Evolutionary conservation across 2,329 filamentous ascomycete genomes (phyloP).

Genomic region (Epicoccum nigrum): DNA sequence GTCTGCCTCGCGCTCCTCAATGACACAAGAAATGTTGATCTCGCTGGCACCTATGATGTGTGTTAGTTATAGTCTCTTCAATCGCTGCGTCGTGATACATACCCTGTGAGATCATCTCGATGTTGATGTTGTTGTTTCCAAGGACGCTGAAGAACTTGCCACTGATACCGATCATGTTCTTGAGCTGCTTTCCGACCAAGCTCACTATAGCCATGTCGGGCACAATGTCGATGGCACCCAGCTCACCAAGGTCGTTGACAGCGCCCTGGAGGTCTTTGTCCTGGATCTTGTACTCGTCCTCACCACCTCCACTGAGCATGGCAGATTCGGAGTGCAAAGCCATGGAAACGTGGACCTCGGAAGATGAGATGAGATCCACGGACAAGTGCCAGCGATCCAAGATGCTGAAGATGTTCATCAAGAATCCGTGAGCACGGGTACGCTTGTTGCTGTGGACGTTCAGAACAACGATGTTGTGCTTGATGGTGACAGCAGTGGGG

Average conservation of each 20-base stretch:
- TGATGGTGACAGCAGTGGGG: slow-evolving; percentile 83
- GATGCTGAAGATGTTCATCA: slow-evolving; percentile 91
- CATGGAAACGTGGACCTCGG: slow-evolving; percentile 97
- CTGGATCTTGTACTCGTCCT: slow-evolving; percentile 57
- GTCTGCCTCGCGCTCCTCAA: slow-evolving; percentile 87
- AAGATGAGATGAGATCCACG: slow-evolving; percentile 95
- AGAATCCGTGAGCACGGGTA: slow-evolving; percentile 93
- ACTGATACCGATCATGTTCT: slow-evolving; percentile 92
- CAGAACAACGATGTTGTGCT: slow-evolving; percentile 94
- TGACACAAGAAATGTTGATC: slow-evolving; percentile 99
- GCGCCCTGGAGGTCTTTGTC: slow-evolving; percentile 56
- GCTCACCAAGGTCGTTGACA: slow-evolving; percentile 74
- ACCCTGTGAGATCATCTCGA: slow-evolving; percentile 99
- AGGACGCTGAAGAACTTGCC: slow-evolving; percentile 94
- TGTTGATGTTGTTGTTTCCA: slow-evolving; percentile 91
- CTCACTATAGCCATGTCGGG: slow-evolving; percentile 94
- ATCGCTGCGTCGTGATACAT: slow-evolving; percentile 37
- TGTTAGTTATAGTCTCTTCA: neutral
- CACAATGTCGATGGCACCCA: slow-evolving; percentile 89
- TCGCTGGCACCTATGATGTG: slow-evolving; percentile 84
- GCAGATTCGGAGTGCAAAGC: slow-evolving; percentile 82
- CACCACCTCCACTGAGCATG: slow-evolving; percentile 55
- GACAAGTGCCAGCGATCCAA: slow-evolving; percentile 85
- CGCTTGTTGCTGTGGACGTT: slow-evolving; percentile 98
- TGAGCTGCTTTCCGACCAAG: slow-evolving; percentile 93